These are phyloP conservation scores for Lizonia empirigonia DNA, from an alignment of 2,329 filamentous ascomycete genomes.

Conservation along the genomic window DNA sequence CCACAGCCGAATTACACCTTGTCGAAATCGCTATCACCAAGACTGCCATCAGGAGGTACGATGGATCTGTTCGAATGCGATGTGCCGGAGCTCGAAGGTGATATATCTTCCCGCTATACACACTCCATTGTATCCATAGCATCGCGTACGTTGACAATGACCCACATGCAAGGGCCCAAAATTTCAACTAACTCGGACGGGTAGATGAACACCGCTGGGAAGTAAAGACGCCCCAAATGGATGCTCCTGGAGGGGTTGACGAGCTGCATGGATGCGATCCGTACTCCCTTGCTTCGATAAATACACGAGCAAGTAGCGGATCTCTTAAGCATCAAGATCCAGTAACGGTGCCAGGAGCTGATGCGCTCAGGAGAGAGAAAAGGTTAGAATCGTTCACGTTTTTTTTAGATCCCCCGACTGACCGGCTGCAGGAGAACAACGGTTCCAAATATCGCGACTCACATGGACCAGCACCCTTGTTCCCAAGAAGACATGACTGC, in stretches of 20 bases:
- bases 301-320: slow-evolving; percentile 30
- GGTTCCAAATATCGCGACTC: slow-evolving; percentile 27
- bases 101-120: slow-evolving; percentile 37
- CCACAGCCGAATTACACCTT: slow-evolving; percentile 41
- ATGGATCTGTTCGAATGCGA: slow-evolving; percentile 36
- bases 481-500: slow-evolving; percentile 7
- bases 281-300: slow-evolving; percentile 33
- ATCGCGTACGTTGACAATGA: slow-evolving; percentile 30
- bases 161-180: background rate
- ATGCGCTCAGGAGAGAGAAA: slow-evolving; percentile 21
- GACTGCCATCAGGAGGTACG: slow-evolving; percentile 41
- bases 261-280: slow-evolving; percentile 35
- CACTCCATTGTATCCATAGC: slow-evolving; percentile 36
- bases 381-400: background rate
- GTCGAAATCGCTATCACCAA: slow-evolving; percentile 36
- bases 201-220: slow-evolving; percentile 39
- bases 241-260: slow-evolving; percentile 28
- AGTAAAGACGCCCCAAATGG: slow-evolving; percentile 26
- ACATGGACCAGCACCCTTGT: slow-evolving; percentile 25
- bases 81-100: slow-evolving; percentile 40
- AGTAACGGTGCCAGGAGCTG: slow-evolving; percentile 2
- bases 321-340: slow-evolving; percentile 19
- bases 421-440: slow-evolving; percentile 1
- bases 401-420: background rate
- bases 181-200: slow-evolving; percentile 9